Evolutionary conservation across 495 filamentous ascomycete species (phyloP).

Genomic region (Aspergillus sclerotioniger): DNA sequence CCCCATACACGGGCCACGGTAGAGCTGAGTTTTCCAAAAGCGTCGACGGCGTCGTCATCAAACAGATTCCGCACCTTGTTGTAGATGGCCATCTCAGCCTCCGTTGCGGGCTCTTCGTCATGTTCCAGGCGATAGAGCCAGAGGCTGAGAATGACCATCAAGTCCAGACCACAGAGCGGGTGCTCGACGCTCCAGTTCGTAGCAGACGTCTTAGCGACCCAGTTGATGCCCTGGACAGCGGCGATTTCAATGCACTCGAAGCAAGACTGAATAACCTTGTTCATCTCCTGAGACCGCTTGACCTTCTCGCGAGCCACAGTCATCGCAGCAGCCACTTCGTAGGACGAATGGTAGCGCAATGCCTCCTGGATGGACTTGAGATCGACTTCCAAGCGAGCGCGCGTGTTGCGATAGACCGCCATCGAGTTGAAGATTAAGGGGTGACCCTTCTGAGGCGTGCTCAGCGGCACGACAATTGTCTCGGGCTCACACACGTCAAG

Average conservation of each 20-base stretch:
- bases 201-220: constrained; percentile 93
- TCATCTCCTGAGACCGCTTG: constrained; percentile 94
- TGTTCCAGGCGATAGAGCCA: constrained; percentile 99
- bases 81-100: constrained; percentile 92
- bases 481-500: constrained; percentile 93
- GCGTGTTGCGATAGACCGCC: constrained; percentile 94
- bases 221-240: constrained; percentile 90
- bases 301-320: constrained; percentile 88
- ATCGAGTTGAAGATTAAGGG: constrained; percentile 98
- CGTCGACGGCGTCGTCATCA: constrained; percentile 81
- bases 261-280: constrained; percentile 96
- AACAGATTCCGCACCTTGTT: constrained; percentile 91
- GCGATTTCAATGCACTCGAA: constrained; percentile 98
- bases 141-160: constrained; percentile 97
- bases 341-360: constrained; percentile 92
- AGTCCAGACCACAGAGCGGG: constrained; percentile 91
- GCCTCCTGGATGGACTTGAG: constrained; percentile 95
- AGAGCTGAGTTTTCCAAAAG: constrained; percentile 82
- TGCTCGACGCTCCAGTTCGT: constrained; percentile 99
- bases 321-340: constrained; percentile 96
- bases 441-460: constrained; percentile 95
- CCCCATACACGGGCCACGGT: constrained; percentile 95
- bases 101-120: constrained; percentile 89
- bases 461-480: constrained; percentile 83
- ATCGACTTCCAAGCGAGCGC: constrained; percentile 89